Evolutionary conservation across 768 basidiomycete genomes (phyloP).

Genomic region (Tephrocybe sp.): DNA sequence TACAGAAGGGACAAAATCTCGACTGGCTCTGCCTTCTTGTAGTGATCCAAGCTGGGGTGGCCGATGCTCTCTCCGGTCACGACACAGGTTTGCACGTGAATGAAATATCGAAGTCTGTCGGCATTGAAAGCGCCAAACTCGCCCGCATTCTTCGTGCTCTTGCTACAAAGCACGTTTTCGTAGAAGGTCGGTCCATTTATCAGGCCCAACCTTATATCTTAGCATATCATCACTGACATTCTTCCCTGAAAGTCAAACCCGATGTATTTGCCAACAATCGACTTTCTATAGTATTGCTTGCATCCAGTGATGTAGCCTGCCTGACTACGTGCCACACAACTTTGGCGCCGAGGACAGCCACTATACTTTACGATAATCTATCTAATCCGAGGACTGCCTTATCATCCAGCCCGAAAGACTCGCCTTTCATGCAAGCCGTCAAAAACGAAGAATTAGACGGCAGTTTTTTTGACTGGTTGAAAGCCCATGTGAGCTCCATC

Average conservation of each 20-base stretch:
- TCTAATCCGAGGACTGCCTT: constrained; percentile 14
- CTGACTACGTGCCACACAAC: constrained; percentile 20
- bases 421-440: constrained; percentile 17
- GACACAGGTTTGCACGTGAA: constrained; percentile 27
- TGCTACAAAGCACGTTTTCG: constrained; percentile 31
- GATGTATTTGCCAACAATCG: constrained; percentile 43
- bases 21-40: constrained; percentile 24
- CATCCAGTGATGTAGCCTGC: constrained; percentile 23
- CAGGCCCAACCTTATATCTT: background rate
- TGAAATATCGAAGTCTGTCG: constrained; percentile 1
- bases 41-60: constrained; percentile 19
- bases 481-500: constrained; percentile 3
- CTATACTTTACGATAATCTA: constrained; percentile 12
- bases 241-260: constrained; percentile 24
- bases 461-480: constrained; percentile 8
- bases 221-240: too few species aligned
- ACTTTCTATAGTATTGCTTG: constrained; percentile 32
- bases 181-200: constrained; percentile 29
- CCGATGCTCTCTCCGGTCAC: constrained; percentile 26
- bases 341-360: constrained; percentile 2
- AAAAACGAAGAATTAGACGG: constrained; percentile 9
- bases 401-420: constrained; percentile 14
- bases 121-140: constrained; percentile 28
- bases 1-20: constrained; percentile 7
- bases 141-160: constrained; percentile 31